A percentile compares a stretch with the other conserved stretches of the same genome.
Evolutionary conservation across 2,329 filamentous ascomycete genomes (phyloP).

Genomic region (Emmonsia crescens): DNA sequence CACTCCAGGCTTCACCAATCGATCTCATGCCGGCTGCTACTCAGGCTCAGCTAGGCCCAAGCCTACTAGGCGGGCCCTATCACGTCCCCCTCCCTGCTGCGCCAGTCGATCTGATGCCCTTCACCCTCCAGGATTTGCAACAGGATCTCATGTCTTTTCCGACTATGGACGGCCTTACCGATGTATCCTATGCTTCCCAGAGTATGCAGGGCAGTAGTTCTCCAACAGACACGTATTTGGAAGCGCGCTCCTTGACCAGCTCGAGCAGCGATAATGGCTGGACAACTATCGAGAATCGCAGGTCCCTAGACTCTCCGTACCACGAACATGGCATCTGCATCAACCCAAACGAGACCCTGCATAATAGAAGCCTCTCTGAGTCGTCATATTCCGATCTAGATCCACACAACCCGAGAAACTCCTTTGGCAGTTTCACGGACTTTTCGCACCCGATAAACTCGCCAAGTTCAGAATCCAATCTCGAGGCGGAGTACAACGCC

Average conservation of each 20-base stretch:
- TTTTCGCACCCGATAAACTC: constrained; percentile 72
- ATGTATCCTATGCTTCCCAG: constrained; percentile 32
- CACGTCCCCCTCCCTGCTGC: constrained; percentile 37
- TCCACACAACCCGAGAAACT: constrained; percentile 49
- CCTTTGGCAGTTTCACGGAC: constrained; percentile 72
- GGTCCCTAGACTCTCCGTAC: constrained; percentile 57
- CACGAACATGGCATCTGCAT: constrained; percentile 61
- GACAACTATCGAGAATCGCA: constrained; percentile 67
- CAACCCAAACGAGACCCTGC: constrained; percentile 82
- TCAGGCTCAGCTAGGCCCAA: constrained; percentile 52
- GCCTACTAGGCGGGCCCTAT: constrained; percentile 55
- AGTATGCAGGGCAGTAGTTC: constrained; percentile 46
- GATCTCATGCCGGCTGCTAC: constrained; percentile 46
- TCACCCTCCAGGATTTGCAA: constrained; percentile 70
- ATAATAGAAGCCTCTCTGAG: constrained; percentile 76
- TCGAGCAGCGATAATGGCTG: constrained; percentile 81
- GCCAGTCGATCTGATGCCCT: constrained; percentile 54
- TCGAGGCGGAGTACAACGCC: constrained; percentile 43
- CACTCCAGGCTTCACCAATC: constrained; percentile 40
- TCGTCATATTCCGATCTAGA: constrained; percentile 66
- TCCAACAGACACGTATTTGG: constrained; percentile 68
- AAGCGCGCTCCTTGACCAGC: constrained; percentile 70
- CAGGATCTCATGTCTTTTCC: constrained; percentile 52
- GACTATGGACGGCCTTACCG: constrained; percentile 37
- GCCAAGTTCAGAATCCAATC: constrained; percentile 64